These are phyloP conservation scores for Eutrema yunnanense DNA, from an alignment of 345 rosid genomes.

Conservation along the genomic window DNA sequence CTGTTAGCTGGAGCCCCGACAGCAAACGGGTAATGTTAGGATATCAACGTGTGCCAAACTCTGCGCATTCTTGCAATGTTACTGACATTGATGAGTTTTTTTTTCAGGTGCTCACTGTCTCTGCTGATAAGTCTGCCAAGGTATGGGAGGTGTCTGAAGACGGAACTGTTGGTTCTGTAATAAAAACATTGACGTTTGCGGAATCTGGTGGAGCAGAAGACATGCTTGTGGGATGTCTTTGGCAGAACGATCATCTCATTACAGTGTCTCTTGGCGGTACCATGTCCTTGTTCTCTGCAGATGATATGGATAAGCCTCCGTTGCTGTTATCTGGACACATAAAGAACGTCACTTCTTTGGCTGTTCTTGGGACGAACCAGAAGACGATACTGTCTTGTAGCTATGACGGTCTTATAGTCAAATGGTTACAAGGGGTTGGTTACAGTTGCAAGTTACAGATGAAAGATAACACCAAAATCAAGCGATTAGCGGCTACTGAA, in stretches of 20 bases:
- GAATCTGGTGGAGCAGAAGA: slow-evolving; percentile 57
- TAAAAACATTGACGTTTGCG: slow-evolving; percentile 44
- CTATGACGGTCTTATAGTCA: slow-evolving; percentile 63
- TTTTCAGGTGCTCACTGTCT: slow-evolving; percentile 54
- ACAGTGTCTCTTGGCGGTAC: slow-evolving; percentile 66
- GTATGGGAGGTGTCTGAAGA: slow-evolving; percentile 63
- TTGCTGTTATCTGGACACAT: slow-evolving; percentile 54
- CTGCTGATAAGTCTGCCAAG: slow-evolving; percentile 82
- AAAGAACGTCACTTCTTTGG: slow-evolving; percentile 56
- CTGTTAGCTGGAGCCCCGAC: slow-evolving; percentile 92
- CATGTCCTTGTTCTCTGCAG: slow-evolving; percentile 46
- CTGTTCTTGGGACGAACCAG: slow-evolving; percentile 38
- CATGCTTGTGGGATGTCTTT: slow-evolving; percentile 82
- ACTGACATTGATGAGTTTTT: slow-evolving; percentile 4
- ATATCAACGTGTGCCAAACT: neutral
- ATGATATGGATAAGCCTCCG: slow-evolving; percentile 59
- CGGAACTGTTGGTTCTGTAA: slow-evolving; percentile 43
- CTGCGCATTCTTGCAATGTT: neutral
- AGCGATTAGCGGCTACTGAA: slow-evolving; percentile 53
- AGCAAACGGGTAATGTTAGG: slow-evolving; percentile 61
- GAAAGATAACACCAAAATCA: slow-evolving; percentile 52
- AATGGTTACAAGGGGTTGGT: slow-evolving; percentile 66
- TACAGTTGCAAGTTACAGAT: slow-evolving; percentile 44
- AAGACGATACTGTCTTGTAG: slow-evolving; percentile 59
- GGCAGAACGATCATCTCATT: slow-evolving; percentile 66